Base-by-base conservation (phyloP, 495 filamentous ascomycete genomes). In the Beverwykella pulmonaria region DNA sequence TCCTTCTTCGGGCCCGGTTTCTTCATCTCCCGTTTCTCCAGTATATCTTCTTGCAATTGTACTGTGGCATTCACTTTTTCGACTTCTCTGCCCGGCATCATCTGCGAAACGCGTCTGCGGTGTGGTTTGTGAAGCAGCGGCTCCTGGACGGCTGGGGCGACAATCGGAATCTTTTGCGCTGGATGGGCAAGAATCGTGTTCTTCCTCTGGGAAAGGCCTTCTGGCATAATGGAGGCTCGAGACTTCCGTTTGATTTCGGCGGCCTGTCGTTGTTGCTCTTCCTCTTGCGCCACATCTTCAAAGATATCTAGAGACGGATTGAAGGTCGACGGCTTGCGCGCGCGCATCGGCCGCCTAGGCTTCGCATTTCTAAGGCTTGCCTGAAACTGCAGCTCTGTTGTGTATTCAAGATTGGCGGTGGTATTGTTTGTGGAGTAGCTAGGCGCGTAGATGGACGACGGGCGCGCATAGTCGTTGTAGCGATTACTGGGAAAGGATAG, bases 1-100 rank as follows among this genome's bases (percentile, higher is more conserved):
- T 77, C 67, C 58, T 77, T 78, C 67, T 63, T 66, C 12, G 74
- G 61, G 3, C 54, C 66, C n/a, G 61, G 53, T 46, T 61, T 61
- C 61, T 48, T 61, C 53, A 58, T 39, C 47, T 68, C 65, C 36
- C 55, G 53, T 48, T 41, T 58, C 36, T 71, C 66, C 10, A 66
- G 25, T 15, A 63, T 23, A n/a, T 67, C 53, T 17, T 71, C 55
- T 19, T 66, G 60, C 29, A 68, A 34, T 14, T 49, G 59, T 4
- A 68, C 30, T 22, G 71, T 61, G 5, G 65, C 60, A 44, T 68
- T 66, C 3, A 57, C 20, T 2, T 63, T 55, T 6, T 22, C 48
- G 23, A 1, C 47, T 4, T 64, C 25, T 34, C 63, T 52, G 14
- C 72, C 66, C 17, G 22, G 22, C 17, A 62, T 52, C 17, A 74